A percentile compares a stretch with the other conserved stretches of the same genome.
Evolutionary conservation across 1,284 basidiomycete genomes (phyloP).

Genomic region (Naganishia cerealis): DNA sequence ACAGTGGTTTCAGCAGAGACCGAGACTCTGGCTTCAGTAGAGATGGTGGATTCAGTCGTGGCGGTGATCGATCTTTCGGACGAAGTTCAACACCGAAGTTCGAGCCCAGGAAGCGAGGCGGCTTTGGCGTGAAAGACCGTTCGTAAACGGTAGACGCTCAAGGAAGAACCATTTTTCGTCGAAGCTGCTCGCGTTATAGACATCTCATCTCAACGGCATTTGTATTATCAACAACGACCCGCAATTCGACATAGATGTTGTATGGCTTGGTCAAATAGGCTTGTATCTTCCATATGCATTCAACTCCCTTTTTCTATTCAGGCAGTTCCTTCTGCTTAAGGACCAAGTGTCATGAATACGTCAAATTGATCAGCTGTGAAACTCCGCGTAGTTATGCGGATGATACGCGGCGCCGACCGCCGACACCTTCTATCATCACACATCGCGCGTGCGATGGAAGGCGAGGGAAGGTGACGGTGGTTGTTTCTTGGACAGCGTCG

Average conservation of each 20-base stretch:
- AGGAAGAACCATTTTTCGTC: background rate
- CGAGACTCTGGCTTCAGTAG: slow-evolving; percentile 3
- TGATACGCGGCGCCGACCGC: too few relatives aligned
- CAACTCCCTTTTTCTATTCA: slow-evolving; percentile 1
- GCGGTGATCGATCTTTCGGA: slow-evolving; percentile 5
- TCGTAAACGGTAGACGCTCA: background rate
- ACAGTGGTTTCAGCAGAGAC: slow-evolving; percentile 8
- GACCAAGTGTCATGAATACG: too few relatives aligned
- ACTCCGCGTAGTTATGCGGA: too few relatives aligned
- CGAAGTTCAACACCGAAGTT: slow-evolving; percentile 15
- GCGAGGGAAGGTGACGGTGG: too few relatives aligned
- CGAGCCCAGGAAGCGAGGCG: slow-evolving; percentile 19
- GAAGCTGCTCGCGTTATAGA: slow-evolving; percentile 12
- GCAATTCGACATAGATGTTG: slow-evolving; percentile 14
- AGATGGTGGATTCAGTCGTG: slow-evolving; percentile 14
- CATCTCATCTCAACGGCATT: background rate
- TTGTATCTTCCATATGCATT: slow-evolving; percentile 22
- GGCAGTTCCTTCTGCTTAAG: background rate
- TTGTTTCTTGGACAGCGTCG: too few relatives aligned
- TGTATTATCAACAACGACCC: slow-evolving; percentile 21
- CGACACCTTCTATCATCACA: too few relatives aligned
- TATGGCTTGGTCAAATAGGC: slow-evolving; percentile 16
- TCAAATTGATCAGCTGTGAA: too few relatives aligned
- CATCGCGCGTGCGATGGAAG: too few relatives aligned
- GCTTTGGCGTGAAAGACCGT: slow-evolving; percentile 16